A percentile compares a stretch with the other conserved stretches of the same genome.
Conservation (phyloP, 2,329 filamentous ascomycete genomes). For the Tympanopsis confertula region DNA sequence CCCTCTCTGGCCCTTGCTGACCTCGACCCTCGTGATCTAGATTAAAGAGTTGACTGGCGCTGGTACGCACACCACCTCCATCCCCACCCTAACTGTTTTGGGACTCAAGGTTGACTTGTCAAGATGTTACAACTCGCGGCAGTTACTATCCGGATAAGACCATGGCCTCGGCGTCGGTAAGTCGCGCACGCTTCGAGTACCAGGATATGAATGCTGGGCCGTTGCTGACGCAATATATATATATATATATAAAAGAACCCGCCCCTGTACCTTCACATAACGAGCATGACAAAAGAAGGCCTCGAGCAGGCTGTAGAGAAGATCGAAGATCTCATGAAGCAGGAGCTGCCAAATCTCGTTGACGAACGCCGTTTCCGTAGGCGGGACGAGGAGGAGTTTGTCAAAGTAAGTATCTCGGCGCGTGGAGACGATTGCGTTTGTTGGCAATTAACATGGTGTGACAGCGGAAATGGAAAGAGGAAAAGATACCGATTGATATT, state of each 20-base stretch:
- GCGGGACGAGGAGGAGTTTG: slow-evolving; percentile 61
- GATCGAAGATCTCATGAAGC: slow-evolving; percentile 90
- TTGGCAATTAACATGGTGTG: slow-evolving; percentile 5
- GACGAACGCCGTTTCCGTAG: slow-evolving; percentile 87
- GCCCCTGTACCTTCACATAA: slow-evolving; percentile 88
- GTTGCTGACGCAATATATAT: slow-evolving; percentile 7
- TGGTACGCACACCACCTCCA: slow-evolving; percentile 60
- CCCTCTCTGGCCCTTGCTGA: slow-evolving; percentile 88
- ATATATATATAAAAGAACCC: slow-evolving; percentile 53
- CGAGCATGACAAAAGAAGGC: slow-evolving; percentile 79
- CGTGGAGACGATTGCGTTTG: slow-evolving; percentile 82
- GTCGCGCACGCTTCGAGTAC: slow-evolving; percentile 21
- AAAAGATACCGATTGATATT: slow-evolving; percentile 81
- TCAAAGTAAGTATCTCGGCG: too few species aligned
- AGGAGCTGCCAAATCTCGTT: slow-evolving; percentile 87
- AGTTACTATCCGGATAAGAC: slow-evolving; percentile 95
- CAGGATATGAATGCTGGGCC: background rate
- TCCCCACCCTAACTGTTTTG: slow-evolving; percentile 36
- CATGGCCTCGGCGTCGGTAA: slow-evolving; percentile 86
- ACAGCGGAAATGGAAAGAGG: slow-evolving; percentile 96
- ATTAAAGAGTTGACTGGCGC: slow-evolving; percentile 99
- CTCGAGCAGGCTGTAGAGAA: slow-evolving; percentile 77
- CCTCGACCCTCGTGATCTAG: slow-evolving; percentile 77
- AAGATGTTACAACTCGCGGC: slow-evolving; percentile 98
- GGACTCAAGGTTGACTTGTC: slow-evolving; percentile 43